Evolutionary conservation across 495 filamentous ascomycete species (phyloP), one percentile per base, ranked within the genome.

Genomic region (Aspergillus affinis): DNA sequence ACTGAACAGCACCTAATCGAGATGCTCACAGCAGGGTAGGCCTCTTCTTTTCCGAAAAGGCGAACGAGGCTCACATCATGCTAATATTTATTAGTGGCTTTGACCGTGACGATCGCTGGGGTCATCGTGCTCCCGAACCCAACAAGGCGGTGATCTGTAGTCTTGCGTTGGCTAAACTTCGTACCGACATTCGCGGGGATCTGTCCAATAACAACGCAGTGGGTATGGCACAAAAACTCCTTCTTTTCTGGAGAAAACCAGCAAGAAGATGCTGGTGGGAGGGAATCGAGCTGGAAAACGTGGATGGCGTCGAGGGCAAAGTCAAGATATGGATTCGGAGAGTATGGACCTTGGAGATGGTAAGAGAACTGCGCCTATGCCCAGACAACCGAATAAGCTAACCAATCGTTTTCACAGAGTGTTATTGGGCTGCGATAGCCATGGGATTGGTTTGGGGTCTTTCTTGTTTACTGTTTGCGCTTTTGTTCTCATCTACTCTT

Each of bases 271-370:
- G 94, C 78, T 99, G 94, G 94, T 99, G 94, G 94, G 94, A 98
- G 71, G 95, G 94, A 9, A 88, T 97, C n/a, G 93, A 97, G 68
- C 79, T 99, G 20, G 84, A 91, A 18, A 75, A 88, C 56, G 90
- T 99, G 15, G 95, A 97, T 51, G 94, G 94, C 12, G 85, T 97
- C 17, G 87, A 96, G 41, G 95, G 94, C 27, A 90, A 87, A 65
- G 78, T 99, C 67, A 99, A 98, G 74, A 91, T 98, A 60, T 99
- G 94, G 94, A 97, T 98, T 66, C 82, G 94, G 60, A 81, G 94
- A 66, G 94, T 99, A 60, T 99, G 94, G 94, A 99, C 94, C 60
- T 80, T 99, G 58, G 94, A 99, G 84, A 99, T 99, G 94, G 88
- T 90, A 75, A 69, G 82, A 45, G 10, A 32, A 7, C 30, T 12